These are phyloP conservation scores for Pezizomycotina sp. DNA, from an alignment of 2,329 filamentous ascomycete species.

Conservation along the genomic window DNA sequence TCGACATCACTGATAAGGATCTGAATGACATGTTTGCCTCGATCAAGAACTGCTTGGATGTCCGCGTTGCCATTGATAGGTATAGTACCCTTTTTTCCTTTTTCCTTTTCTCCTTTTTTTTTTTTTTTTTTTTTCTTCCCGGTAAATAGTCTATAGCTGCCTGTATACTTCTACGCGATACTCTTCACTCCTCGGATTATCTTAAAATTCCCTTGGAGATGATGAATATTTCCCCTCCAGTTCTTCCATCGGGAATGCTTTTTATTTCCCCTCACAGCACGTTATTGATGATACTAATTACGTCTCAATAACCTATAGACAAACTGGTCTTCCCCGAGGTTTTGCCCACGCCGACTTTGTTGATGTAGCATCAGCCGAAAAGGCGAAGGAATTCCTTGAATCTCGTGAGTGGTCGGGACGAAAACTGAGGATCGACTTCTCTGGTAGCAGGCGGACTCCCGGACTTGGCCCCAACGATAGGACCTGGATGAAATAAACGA, in stretches of 20 bases:
- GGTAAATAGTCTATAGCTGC: no score
- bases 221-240: no score
- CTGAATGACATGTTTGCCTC: constrained; percentile 60
- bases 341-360: constrained; percentile 73
- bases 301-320: constrained; percentile 28
- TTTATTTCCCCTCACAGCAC: neutral
- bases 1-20: constrained; percentile 69
- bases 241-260: neutral
- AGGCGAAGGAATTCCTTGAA: constrained; percentile 41
- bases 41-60: constrained; percentile 52
- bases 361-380: constrained; percentile 46
- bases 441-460: constrained; percentile 27
- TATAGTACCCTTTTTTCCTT: constrained; percentile 7
- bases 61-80: constrained; percentile 65
- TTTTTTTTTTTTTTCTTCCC: neutral
- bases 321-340: constrained; percentile 63
- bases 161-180: no score
- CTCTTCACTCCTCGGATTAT: no score
- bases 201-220: no score
- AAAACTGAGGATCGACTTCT: constrained; percentile 49
- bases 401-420: constrained; percentile 49
- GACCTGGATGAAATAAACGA: no score
- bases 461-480: no score
- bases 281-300: neutral
- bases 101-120: neutral